Base-by-base conservation (phyloP, 108 stramenopile genomes). In the Fragilaria radians region DNA sequence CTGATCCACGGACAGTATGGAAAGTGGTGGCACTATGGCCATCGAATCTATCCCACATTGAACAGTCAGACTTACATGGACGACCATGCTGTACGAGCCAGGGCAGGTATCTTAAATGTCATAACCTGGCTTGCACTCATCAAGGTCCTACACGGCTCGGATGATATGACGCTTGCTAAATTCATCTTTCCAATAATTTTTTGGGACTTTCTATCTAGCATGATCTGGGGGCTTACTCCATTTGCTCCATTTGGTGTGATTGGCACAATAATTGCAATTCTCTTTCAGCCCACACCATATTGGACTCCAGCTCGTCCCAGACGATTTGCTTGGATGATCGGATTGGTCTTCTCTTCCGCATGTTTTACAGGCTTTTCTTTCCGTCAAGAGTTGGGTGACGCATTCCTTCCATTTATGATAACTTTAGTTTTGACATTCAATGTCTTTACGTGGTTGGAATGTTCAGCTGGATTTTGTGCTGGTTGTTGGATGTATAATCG, bases 221-320 rank as follows among this genome's bases (percentile, higher is more conserved):
- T 65, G 59, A 36, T 60, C 21, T 65, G 73, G 54, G 75, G 79
- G 1, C 48, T 80, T 56, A 80, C 75, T 36, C 79, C 79, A 21
- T 58, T 80, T 28, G 72, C 79, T 33, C 79, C 79, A 1, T 25
- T 80, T n/a, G 75, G 79, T 27, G 56, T 32, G 25, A 45, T 77
- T 46, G 67, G 54, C 23, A 63, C 75, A 5, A 24, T 80, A 5
- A 23, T 76, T 33, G 46, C 75, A n/a, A 61, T 66, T 5, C 21
- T 66, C 11, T 52, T 80, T 31, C 51, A 60, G 11, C 66, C 73
- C 9, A 34, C 31, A 19, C 72, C 79, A 22, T 48, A 48, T 29
- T 80, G 79, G 79, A 80, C 76, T 54, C 79, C 79, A 34, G 79
- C 79, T 28, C 57, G 57, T 18, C 75, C 79, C 0, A 80, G 77